phyloP scores from a whole-genome alignment of 192 early-diverging fungal genomes.

The Coemansia sp. region DNA sequence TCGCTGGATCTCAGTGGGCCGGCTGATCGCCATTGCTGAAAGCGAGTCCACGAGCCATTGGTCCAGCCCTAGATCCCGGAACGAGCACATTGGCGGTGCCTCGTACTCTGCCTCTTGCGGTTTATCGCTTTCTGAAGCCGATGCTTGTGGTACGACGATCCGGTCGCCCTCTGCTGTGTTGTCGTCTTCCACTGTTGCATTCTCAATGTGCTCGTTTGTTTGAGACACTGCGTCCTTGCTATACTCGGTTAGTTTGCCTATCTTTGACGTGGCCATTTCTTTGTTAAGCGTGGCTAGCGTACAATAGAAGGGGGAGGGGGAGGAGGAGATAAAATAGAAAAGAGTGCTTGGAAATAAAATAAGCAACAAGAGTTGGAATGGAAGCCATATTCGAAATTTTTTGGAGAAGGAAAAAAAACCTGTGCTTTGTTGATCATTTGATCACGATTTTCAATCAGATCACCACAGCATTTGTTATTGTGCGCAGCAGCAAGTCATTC shows the following conservation, averaged over 20 bases:
- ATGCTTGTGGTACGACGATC: not conserved
- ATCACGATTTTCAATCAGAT: too few species aligned
- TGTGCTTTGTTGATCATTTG: too few species aligned
- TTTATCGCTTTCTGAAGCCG: slow-evolving; percentile 31
- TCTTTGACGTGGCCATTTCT: not conserved
- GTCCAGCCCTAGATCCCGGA: slow-evolving; percentile 74
- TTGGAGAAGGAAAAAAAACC: too few species aligned
- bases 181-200: slow-evolving; percentile 16
- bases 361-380: too few species aligned
- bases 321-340: not conserved
- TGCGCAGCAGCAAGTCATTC: too few species aligned
- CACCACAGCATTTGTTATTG: too few species aligned
- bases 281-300: not conserved
- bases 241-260: slow-evolving; percentile 4
- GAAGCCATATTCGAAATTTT: too few species aligned
- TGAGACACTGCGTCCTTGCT: not conserved
- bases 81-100: slow-evolving; percentile 53
- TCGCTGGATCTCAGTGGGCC: slow-evolving; percentile 90
- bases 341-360: too few species aligned
- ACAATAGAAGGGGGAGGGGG: not conserved
- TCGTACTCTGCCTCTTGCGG: slow-evolving; percentile 29
- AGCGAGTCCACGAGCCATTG: slow-evolving; percentile 81
- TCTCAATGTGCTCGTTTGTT: too few species aligned
- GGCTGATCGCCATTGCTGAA: slow-evolving; percentile 72
- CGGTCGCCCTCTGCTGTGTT: slow-evolving; percentile 22